Base-by-base conservation (phyloP, 305 asterid genomes). In the Fraxinus sp. region DNA sequence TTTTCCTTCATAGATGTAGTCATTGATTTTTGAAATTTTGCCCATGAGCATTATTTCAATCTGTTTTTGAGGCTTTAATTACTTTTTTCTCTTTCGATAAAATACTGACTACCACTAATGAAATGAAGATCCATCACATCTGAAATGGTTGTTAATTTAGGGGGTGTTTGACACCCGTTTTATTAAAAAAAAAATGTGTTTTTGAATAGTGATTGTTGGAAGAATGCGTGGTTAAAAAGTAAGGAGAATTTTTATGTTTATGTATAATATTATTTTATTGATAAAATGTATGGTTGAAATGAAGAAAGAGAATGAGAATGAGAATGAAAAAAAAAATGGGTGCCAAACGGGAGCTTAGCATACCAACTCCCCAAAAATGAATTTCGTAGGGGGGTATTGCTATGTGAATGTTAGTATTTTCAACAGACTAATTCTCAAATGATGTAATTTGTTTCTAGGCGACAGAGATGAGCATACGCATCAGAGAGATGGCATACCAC, bases 401-500 rank as follows among this genome's bases (percentile, higher is more conserved):
- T 24, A 24, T 68, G 74, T 68, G 30, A 68, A 68, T 68, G 37
- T 7, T 26, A 68, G n/a, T 28, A 68, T 13, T 68, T 24, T 7
- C 37, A n/a, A 24, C 20, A 28, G 35, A 66, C 74, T 26, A 68
- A 68, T 68, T 68, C 74, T 68, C 8, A 68, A 28, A 68, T 28
- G 24, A 26, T 11, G 1, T 68, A 24, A 26, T 41, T 85, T 85
- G 76, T 22, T 81, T 88, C 35, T 84, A 94, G 97, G 90, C 93
- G 73, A 88, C 95, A 4, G 99, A 95, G 78, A 91, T 91, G 93
- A 86, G 91, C 91, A 92, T 92, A 84, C 93, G 95, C 85, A 89
- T 89, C 81, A 86, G 98, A 88, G 99, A 94, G 82, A 87, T 91
- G 95, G 83, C 89, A 16, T 95, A 92, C 89, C 95, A 92, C 85